Conservation (phyloP, 768 basidiomycete genomes). For the Tricholoma sp. region DNA sequence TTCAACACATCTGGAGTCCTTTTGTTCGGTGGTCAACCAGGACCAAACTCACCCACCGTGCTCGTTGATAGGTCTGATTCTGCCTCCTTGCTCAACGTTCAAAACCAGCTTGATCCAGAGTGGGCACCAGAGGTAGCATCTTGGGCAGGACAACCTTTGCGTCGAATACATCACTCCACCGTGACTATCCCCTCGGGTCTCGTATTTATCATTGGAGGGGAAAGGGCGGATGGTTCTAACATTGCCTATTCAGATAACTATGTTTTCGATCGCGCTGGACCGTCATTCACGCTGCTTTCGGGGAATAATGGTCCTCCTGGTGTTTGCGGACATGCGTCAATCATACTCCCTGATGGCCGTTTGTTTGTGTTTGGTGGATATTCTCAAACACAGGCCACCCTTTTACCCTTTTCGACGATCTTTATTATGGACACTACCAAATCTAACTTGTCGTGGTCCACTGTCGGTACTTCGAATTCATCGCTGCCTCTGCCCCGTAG, state of each 20-base stretch:
- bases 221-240: slow-evolving; percentile 75
- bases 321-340: slow-evolving; percentile 66
- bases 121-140: slow-evolving; percentile 44
- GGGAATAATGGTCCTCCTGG: slow-evolving; percentile 55
- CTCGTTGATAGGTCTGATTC: slow-evolving; percentile 58
- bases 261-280: slow-evolving; percentile 45
- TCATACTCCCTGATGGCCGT: slow-evolving; percentile 64
- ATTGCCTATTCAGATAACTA: slow-evolving; percentile 60
- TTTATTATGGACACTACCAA: slow-evolving; percentile 61
- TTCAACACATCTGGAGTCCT: slow-evolving; percentile 50
- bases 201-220: slow-evolving; percentile 74
- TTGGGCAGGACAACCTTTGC: slow-evolving; percentile 64
- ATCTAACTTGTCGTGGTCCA: slow-evolving; percentile 44
- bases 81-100: slow-evolving; percentile 48
- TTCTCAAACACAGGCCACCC: slow-evolving; percentile 35
- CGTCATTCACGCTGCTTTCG: slow-evolving; percentile 53
- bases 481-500: slow-evolving; percentile 54
- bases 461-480: slow-evolving; percentile 29
- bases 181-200: slow-evolving; percentile 41
- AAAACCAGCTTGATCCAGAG: slow-evolving; percentile 28
- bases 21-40: slow-evolving; percentile 75
- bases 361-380: slow-evolving; percentile 77
- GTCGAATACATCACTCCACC: slow-evolving; percentile 74
- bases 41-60: slow-evolving; percentile 47
- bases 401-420: slow-evolving; percentile 54